phyloP scores from a whole-genome alignment of 768 basidiomycete species.

The Xerocomus potaroensis region DNA sequence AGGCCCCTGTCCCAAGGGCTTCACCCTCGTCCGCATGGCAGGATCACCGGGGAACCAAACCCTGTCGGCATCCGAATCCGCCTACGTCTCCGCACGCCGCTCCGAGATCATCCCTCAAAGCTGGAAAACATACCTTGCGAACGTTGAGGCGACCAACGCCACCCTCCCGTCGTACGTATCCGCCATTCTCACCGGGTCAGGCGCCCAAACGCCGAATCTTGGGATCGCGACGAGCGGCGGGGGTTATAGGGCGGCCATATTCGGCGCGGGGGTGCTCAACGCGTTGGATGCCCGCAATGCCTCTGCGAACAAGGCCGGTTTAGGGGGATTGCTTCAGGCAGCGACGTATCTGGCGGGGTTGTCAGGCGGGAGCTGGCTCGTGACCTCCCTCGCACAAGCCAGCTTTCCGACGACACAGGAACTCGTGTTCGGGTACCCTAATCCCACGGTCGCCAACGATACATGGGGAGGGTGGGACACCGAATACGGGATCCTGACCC shows the following conservation, averaged over 20 bases:
- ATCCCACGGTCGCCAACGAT: slow-evolving; percentile 12
- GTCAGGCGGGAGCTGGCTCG: slow-evolving; percentile 40
- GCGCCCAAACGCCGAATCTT: slow-evolving; percentile 31
- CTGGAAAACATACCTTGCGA: slow-evolving; percentile 38
- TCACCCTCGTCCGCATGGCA: slow-evolving; percentile 29
- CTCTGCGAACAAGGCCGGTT: slow-evolving; percentile 37
- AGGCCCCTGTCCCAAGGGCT: slow-evolving; percentile 18
- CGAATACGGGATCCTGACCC: slow-evolving; percentile 14
- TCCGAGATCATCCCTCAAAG: slow-evolving; percentile 35
- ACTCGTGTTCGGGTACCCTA: slow-evolving; percentile 31
- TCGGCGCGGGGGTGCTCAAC: slow-evolving; percentile 48
- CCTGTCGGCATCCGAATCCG: slow-evolving; percentile 33
- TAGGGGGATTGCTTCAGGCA: slow-evolving; percentile 50
- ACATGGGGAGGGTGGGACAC: slow-evolving; percentile 35
- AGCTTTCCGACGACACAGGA: slow-evolving; percentile 39
- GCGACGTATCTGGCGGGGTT: slow-evolving; percentile 51
- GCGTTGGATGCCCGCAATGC: slow-evolving; percentile 47
- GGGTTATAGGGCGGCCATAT: slow-evolving; percentile 52
- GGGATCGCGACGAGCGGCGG: slow-evolving; percentile 56
- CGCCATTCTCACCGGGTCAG: slow-evolving; percentile 24
- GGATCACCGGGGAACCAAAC: slow-evolving; percentile 27
- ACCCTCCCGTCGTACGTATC: slow-evolving; percentile 34
- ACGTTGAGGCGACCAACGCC: slow-evolving; percentile 30
- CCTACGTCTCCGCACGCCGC: slow-evolving; percentile 35
- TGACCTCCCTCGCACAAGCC: slow-evolving; percentile 39